These are phyloP conservation scores for Eustoma russellianum DNA, from an alignment of 257 asterid genomes.

Conservation along the genomic window DNA sequence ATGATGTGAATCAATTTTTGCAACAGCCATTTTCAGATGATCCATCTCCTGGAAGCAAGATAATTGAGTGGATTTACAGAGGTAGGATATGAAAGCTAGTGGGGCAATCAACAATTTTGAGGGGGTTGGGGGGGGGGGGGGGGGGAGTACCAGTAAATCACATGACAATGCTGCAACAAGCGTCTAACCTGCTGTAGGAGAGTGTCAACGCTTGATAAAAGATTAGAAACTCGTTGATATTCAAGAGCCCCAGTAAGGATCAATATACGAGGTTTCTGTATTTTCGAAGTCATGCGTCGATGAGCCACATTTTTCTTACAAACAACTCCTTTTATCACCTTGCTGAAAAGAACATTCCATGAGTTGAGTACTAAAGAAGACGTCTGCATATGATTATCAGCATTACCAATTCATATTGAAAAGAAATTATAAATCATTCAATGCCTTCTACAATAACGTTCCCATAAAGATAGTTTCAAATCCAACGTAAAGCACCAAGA, in stretches of 20 bases:
- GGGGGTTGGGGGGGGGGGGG: conserved; percentile 37
- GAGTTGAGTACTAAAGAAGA: conserved; percentile 3
- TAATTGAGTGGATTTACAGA: conserved; percentile 16
- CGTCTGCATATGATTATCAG: too few species aligned
- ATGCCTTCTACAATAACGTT: too few species aligned
- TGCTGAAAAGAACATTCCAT: conserved; percentile 32
- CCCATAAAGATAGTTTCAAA: not conserved
- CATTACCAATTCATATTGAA: not conserved
- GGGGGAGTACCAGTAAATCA: not conserved
- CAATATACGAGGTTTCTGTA: conserved; percentile 77
- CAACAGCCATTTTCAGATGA: conserved; percentile 98
- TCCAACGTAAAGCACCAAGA: not conserved
- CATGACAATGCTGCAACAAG: conserved; percentile 1
- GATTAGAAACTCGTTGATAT: conserved; percentile 86
- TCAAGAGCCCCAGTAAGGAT: conserved; percentile 98
- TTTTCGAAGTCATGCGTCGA: conserved; percentile 81
- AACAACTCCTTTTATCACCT: conserved; percentile 84
- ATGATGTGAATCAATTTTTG: conserved; percentile 74
- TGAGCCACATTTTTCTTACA: conserved; percentile 96
- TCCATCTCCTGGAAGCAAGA: conserved; percentile 72
- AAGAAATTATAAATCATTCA: not conserved
- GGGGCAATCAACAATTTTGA: not conserved
- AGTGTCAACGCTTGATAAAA: conserved; percentile 89
- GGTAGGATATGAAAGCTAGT: not conserved
- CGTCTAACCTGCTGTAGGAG: conserved; percentile 78